These are phyloP conservation scores for Aureobasidium mangrovei DNA, from an alignment of 2,329 filamentous ascomycete genomes.

Conservation along the genomic window DNA sequence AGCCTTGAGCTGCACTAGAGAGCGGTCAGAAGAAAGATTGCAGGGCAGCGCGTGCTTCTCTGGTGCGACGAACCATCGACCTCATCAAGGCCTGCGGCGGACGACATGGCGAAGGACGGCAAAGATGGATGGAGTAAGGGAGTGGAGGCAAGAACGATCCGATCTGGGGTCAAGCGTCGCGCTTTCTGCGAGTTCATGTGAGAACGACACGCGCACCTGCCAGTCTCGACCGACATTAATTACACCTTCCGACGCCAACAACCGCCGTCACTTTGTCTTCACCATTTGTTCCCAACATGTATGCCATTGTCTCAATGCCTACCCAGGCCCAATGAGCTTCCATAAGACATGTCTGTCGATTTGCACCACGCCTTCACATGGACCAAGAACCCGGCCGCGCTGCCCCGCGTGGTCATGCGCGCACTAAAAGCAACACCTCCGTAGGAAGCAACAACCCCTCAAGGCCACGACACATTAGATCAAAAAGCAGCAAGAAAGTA, in stretches of 20 bases:
- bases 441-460: neutral
- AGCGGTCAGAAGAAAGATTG: neutral
- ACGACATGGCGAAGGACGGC: conserved; percentile 1
- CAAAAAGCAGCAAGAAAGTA: conserved; percentile 11
- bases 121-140: neutral
- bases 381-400: conserved; percentile 6
- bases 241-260: neutral
- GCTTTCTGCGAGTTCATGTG: neutral
- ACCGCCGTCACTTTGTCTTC: neutral
- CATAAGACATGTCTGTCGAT: neutral
- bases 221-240: conserved; percentile 7
- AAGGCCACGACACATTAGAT: conserved; percentile 30
- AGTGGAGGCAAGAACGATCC: neutral
- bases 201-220: neutral
- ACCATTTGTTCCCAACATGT: neutral
- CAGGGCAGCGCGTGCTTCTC: neutral
- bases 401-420: conserved; percentile 1
- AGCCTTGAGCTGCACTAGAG: conserved; percentile 46
- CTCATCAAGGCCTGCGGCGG: conserved; percentile 26
- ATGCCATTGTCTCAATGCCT: neutral
- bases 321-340: neutral
- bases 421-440: conserved; percentile 8
- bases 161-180: neutral
- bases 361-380: neutral
- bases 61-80: conserved; percentile 22